Conservation (phyloP, 2,329 filamentous ascomycete species). For the Arthrinium phaeospermum region DNA sequence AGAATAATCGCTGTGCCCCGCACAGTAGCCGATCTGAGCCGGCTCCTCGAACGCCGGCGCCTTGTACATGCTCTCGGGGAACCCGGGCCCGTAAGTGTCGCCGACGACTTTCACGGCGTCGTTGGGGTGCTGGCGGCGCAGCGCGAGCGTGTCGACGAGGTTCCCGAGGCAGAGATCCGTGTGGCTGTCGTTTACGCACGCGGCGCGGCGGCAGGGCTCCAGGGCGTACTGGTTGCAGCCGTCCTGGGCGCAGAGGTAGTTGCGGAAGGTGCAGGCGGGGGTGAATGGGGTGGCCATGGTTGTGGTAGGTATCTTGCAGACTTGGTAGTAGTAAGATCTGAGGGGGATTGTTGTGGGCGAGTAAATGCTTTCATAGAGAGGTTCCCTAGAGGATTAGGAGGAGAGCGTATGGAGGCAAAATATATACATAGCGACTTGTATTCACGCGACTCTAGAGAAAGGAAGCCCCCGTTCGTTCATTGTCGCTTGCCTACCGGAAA, state of each 20-base stretch:
- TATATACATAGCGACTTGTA: background rate
- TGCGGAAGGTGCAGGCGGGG: constrained; percentile 1
- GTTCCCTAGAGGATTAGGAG: too few relatives aligned
- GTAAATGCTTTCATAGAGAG: background rate
- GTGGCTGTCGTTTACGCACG: background rate
- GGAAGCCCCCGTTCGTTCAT: background rate
- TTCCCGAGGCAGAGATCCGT: background rate
- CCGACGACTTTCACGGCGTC: background rate
- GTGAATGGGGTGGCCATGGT: background rate
- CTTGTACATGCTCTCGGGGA: background rate
- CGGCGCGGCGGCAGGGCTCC: background rate
- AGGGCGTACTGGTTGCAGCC: background rate
- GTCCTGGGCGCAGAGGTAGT: background rate
- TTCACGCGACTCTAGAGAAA: background rate
- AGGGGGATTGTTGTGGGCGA: background rate
- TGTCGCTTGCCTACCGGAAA: background rate
- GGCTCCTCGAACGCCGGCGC: background rate
- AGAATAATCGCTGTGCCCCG: background rate
- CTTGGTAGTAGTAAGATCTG: background rate
- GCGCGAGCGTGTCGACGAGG: background rate
- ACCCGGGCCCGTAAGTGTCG: background rate
- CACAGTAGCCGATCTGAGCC: background rate
- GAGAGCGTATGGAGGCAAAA: background rate
- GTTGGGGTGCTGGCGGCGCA: background rate
- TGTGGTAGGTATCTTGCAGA: background rate